Percentiles rank a stretch among this genome's conserved stretches.
Evolutionary conservation across 129 eudicot genomes (phyloP).

Genomic region (Chrysanthemum makinoi): DNA sequence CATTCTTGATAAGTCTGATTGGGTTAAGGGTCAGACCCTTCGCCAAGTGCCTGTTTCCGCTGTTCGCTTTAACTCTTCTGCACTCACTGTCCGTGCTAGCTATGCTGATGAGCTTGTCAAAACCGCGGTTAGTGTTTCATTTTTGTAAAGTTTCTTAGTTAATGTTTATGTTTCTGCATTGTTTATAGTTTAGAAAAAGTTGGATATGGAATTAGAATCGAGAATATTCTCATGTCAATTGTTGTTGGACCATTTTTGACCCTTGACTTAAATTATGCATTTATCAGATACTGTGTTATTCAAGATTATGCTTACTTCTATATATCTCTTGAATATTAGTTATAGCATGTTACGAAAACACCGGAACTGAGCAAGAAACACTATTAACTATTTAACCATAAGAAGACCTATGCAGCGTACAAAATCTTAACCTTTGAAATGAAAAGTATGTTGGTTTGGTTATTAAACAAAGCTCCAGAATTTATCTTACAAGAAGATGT

Average conservation of each 20-base stretch:
- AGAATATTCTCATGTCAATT: neutral
- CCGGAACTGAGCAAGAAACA: neutral
- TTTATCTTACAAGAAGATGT: neutral
- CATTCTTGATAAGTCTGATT: constrained; percentile 71
- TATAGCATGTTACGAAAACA: neutral
- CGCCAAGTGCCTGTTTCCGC: constrained; percentile 48
- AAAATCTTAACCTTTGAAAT: no score
- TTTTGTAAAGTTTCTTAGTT: neutral
- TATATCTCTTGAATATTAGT: neutral
- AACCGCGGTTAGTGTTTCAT: constrained; percentile 57
- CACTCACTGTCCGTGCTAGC: constrained; percentile 54
- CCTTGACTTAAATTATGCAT: no score
- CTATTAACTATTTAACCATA: no score
- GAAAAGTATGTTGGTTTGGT: neutral
- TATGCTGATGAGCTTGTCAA: constrained; percentile 94
- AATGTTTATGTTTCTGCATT: neutral
- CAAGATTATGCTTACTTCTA: no score
- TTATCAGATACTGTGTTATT: no score
- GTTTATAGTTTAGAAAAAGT: constrained; percentile 2
- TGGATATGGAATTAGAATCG: constrained; percentile 4
- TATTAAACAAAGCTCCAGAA: neutral
- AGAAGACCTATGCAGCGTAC: no score
- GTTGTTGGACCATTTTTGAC: no score
- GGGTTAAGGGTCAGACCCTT: constrained; percentile 64
- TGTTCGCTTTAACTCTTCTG: constrained; percentile 52